Conservation (phyloP, 768 basidiomycete genomes). For the Russula olivacea region DNA sequence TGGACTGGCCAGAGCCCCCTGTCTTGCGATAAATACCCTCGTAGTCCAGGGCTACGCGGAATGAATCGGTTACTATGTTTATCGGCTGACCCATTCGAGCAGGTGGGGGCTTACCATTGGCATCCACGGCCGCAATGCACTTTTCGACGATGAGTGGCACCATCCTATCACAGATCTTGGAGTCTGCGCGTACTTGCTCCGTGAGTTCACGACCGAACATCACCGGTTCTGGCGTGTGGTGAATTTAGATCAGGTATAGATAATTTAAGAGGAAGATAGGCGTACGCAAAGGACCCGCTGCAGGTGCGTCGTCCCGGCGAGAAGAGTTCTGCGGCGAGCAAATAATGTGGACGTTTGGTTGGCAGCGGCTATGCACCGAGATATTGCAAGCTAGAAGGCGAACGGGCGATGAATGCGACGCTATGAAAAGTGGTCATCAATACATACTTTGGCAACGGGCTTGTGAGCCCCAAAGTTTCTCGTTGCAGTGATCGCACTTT, state of each 20-base stretch:
- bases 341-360: slow-evolving; percentile 9
- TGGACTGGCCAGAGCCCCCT: slow-evolving; percentile 87
- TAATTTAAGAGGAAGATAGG: background rate
- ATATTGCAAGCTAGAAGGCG: slow-evolving; percentile 19
- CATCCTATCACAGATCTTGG: slow-evolving; percentile 49
- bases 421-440: background rate
- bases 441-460: slow-evolving; percentile 79
- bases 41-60: slow-evolving; percentile 71
- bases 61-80: background rate
- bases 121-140: slow-evolving; percentile 92
- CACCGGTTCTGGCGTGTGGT: slow-evolving; percentile 53
- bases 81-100: background rate
- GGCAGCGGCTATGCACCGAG: slow-evolving; percentile 25
- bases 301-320: slow-evolving; percentile 15
- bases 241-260: slow-evolving; percentile 19
- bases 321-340: slow-evolving; percentile 20
- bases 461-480: slow-evolving; percentile 99
- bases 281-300: slow-evolving; percentile 9
- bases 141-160: slow-evolving; percentile 92
- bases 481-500: slow-evolving; percentile 91
- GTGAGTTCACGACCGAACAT: slow-evolving; percentile 89
- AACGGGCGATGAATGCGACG: background rate
- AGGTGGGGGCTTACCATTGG: slow-evolving; percentile 52
- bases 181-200: slow-evolving; percentile 75
- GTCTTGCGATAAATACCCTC: slow-evolving; percentile 99